phyloP scores from a whole-genome alignment of 257 asterid species.

The Fraxinus excelsior region DNA sequence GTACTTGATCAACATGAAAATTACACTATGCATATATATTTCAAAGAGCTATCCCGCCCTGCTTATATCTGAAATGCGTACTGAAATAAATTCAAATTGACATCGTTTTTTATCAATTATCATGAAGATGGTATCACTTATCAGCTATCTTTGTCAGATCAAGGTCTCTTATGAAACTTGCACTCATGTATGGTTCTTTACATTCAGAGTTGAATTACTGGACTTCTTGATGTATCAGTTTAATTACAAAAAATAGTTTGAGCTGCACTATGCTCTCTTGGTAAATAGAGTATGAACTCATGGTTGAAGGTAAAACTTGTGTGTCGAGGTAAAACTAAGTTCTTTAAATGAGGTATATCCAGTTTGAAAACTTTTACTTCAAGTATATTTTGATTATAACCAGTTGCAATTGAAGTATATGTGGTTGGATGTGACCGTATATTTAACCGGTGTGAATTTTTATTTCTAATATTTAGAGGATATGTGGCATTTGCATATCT shows the following conservation, averaged over 20 bases:
- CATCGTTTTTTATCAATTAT: neutral
- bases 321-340: neutral
- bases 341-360: neutral
- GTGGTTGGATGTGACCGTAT: neutral
- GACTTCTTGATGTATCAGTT: neutral
- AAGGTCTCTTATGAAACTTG: neutral
- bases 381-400: no score
- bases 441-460: neutral
- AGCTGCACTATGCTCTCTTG: neutral
- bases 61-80: neutral
- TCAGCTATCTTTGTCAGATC: neutral
- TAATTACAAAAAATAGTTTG: neutral
- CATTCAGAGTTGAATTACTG: neutral
- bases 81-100: neutral
- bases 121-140: neutral
- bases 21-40: neutral
- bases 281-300: neutral
- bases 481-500: neutral
- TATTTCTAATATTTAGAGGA: neutral
- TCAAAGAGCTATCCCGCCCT: neutral
- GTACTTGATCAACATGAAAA: neutral
- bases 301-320: neutral
- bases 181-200: neutral
- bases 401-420: no score
- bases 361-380: neutral